A percentile compares a stretch with the other conserved stretches of the same genome.
Conservation (phyloP, 306 rosid genomes). For the Begonia loranthoides region DNA sequence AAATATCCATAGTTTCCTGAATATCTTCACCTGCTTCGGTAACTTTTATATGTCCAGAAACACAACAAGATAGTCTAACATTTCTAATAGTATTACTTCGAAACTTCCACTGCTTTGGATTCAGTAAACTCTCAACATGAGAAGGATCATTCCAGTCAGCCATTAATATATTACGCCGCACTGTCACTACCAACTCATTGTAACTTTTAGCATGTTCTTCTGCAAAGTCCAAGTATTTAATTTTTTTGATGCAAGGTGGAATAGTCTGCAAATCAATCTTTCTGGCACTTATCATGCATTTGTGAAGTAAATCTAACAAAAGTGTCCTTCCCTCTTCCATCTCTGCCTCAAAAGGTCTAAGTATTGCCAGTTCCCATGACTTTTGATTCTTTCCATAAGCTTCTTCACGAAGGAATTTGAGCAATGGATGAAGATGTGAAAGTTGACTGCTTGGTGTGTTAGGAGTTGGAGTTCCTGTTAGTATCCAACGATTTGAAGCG, state of each 20-base stretch:
- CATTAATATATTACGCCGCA: constrained; percentile 82
- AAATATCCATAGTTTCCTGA: constrained; percentile 90
- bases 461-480: constrained; percentile 97
- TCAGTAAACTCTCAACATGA: constrained; percentile 87
- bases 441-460: constrained; percentile 92
- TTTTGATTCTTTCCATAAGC: constrained; percentile 75
- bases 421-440: constrained; percentile 85
- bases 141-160: constrained; percentile 99
- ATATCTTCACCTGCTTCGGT: constrained; percentile 94
- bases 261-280: constrained; percentile 63
- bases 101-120: constrained; percentile 87
- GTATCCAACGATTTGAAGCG: constrained; percentile 91
- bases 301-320: constrained; percentile 58
- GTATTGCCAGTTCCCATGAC: constrained; percentile 94
- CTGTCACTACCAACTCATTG: constrained; percentile 85
- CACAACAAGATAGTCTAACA: constrained; percentile 92
- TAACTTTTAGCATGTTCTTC: constrained; percentile 86
- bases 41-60: constrained; percentile 94
- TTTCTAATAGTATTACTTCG: constrained; percentile 61
- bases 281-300: constrained; percentile 90
- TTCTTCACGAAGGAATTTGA: constrained; percentile 91
- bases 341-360: constrained; percentile 91
- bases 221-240: constrained; percentile 48
- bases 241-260: constrained; percentile 84
- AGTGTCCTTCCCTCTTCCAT: constrained; percentile 92